A percentile compares a stretch with the other conserved stretches of the same genome.
Evolutionary conservation across 345 rosid genomes (phyloP).

Genomic region (Rhodomyrtus tomentosa): DNA sequence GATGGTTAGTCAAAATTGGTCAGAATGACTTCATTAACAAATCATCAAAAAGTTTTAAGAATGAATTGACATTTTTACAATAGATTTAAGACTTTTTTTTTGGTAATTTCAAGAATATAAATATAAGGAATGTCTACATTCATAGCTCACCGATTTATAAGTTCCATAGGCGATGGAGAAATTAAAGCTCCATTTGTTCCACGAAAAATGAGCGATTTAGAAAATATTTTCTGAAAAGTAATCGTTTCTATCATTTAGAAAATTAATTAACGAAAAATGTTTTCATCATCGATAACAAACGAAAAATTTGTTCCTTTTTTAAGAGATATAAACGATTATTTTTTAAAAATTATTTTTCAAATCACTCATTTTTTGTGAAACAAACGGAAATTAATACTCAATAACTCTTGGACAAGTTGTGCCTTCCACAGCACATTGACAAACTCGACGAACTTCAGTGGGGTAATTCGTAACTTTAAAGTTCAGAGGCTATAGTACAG

Average conservation of each 20-base stretch:
- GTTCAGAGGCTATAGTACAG: background rate
- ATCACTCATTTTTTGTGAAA: no score
- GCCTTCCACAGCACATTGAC: background rate
- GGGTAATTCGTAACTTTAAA: background rate
- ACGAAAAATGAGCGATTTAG: no score
- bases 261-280: no score
- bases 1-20: background rate
- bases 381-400: no score
- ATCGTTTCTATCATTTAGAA: no score
- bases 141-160: background rate
- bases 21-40: background rate
- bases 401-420: background rate
- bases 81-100: background rate
- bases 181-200: no score
- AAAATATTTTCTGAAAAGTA: no score
- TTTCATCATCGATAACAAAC: no score
- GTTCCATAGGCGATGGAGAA: no score
- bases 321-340: no score
- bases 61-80: rapidly evolving
- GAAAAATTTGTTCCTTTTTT: no score
- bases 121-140: background rate
- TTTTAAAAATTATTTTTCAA: no score
- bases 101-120: background rate
- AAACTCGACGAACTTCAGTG: background rate
- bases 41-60: rapidly evolving